Base-by-base conservation (phyloP, 805 yeast genomes). In the Ogataea angusta region DNA sequence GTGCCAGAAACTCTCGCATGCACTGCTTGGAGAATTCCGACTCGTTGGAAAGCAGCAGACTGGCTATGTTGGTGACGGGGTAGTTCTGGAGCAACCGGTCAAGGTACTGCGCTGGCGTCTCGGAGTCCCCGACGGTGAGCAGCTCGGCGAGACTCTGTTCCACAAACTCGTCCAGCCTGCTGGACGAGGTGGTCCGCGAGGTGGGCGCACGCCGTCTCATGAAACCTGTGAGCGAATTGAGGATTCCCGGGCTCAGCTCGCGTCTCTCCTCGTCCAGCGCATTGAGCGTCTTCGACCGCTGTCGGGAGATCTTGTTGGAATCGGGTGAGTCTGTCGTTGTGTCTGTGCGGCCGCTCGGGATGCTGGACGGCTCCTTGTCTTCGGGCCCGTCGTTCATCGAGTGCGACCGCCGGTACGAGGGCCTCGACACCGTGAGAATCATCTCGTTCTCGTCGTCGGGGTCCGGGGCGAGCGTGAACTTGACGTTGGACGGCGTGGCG, bases 251-350 rank as follows among this genome's bases (percentile, higher is more conserved):
- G 30, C 50, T 45, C 9, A 40, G 22, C 14, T 38, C 43, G 10
- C 29, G 33, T 8, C 37, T 40, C 12, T 41, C 41, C 25, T 40
- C 32, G 15, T 62, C 60, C 8, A 55, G 28, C 1, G 59, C 57
- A 35, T 59, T 58, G 33, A 63, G 36, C 1, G 68, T 63, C 40
- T 54, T 55, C n/a, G 66, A 60, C 25, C 68, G 41, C 31, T 60
- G 63, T 36, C 67, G 46, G 6, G 52, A 17, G 24, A 55, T 45
- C 14, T 34, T 38, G 14, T 28, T 23, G 31, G 37, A 38, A 14
- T 38, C 42, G 5, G 48, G 24, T 13, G 48, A 43, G 19, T 27
- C 37, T 13, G 34, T 32, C 9, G 30, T 7, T 4, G 45, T 19
- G 15, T 43, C 50, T 3, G 42, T 8, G 4, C 22, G 24, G 12